These are phyloP conservation scores for Myrica gale DNA, from an alignment of 306 rosid genomes.

Conservation along the genomic window DNA sequence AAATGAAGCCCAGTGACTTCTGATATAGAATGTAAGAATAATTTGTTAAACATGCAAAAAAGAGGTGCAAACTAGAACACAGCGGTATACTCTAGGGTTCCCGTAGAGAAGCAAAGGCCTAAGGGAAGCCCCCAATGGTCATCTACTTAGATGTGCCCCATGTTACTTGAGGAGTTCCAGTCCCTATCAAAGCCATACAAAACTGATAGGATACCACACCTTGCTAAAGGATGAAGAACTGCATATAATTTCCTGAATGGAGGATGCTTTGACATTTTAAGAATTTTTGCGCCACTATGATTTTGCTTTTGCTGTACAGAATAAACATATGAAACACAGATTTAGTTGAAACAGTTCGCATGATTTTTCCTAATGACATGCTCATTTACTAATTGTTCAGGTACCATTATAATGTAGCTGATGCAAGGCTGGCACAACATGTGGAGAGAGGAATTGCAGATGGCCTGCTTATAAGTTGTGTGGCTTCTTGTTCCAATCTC, in stretches of 20 bases:
- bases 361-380: slow-evolving; percentile 17
- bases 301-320: slow-evolving; percentile 15
- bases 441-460: slow-evolving; percentile 94
- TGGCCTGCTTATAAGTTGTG: slow-evolving; percentile 89
- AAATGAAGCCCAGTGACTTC: neutral
- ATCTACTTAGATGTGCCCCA: neutral
- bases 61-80: neutral
- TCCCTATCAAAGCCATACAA: neutral
- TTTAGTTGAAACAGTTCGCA: slow-evolving; percentile 11
- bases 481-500: slow-evolving; percentile 83
- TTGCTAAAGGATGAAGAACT: neutral
- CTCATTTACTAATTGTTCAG: slow-evolving; percentile 37
- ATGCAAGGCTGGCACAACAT: slow-evolving; percentile 78
- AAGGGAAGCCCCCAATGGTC: no score
- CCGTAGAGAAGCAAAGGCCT: neutral
- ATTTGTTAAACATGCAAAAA: neutral
- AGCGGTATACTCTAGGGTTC: neutral
- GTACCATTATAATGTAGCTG: slow-evolving; percentile 88
- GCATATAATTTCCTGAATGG: neutral
- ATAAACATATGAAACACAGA: neutral
- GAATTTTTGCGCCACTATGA: neutral
- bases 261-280: neutral
- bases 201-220: neutral
- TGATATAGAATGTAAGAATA: neutral
- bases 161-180: neutral